Conservation (phyloP, 768 basidiomycete genomes). For the Mycena haematopus region DNA sequence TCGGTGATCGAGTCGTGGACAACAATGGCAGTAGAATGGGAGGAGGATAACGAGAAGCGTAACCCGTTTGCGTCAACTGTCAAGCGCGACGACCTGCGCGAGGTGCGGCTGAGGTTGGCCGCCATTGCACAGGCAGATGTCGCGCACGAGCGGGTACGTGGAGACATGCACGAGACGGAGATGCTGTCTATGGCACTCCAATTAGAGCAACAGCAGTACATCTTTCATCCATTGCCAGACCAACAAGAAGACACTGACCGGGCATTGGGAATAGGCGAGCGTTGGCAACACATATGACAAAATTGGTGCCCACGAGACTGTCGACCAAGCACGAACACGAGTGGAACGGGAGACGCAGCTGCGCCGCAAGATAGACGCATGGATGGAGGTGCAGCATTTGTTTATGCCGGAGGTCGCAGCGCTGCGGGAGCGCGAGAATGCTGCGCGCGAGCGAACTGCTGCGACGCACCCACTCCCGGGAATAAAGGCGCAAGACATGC, state of each 20-base stretch:
- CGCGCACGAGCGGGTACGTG: neutral
- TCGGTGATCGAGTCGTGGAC: conserved; percentile 28
- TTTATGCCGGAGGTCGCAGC: conserved; percentile 5
- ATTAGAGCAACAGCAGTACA: conserved; percentile 1
- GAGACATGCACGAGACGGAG: conserved; percentile 8
- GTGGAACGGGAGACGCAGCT: conserved; percentile 11
- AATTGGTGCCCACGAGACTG: conserved; percentile 1
- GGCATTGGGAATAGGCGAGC: neutral
- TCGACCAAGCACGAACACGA: neutral
- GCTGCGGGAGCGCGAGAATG: neutral
- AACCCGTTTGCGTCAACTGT: neutral
- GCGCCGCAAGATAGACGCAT: conserved; percentile 4
- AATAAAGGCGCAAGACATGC: neutral
- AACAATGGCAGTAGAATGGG: neutral
- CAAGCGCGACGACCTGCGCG: neutral
- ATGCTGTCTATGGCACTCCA: conserved; percentile 1
- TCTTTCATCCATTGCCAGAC: neutral
- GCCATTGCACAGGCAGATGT: neutral
- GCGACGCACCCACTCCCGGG: neutral
- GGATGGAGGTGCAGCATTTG: conserved; percentile 7
- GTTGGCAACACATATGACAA: neutral
- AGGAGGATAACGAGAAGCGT: neutral
- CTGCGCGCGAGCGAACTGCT: neutral
- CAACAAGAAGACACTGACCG: neutral
- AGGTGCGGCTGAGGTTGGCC: neutral